Evolutionary conservation across 164 flowering plant species (phyloP).

Genomic region (Euptelea pleiosperma): DNA sequence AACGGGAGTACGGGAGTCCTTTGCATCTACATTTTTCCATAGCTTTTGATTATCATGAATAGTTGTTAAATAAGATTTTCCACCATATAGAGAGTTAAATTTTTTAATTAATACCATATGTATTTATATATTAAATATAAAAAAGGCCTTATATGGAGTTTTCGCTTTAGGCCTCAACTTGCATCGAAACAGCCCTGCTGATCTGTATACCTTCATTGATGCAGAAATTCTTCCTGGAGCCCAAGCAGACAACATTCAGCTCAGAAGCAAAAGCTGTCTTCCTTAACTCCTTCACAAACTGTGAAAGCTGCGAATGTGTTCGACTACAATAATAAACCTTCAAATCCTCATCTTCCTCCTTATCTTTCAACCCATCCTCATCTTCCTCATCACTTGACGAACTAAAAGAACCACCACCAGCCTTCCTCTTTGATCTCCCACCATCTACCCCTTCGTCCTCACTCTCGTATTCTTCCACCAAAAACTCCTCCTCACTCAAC

Average conservation of each 20-base stretch:
- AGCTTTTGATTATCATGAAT: too few relatives aligned
- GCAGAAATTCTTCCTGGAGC: slow-evolving; percentile 87
- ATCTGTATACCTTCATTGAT: slow-evolving; percentile 69
- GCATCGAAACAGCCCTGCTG: too few relatives aligned
- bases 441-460: slow-evolving; percentile 48
- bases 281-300: slow-evolving; percentile 81
- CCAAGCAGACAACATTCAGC: slow-evolving; percentile 66
- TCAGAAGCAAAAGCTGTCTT: slow-evolving; percentile 65
- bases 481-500: slow-evolving; percentile 59
- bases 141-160: too few relatives aligned
- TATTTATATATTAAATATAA: too few relatives aligned
- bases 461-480: slow-evolving; percentile 87
- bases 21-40: too few relatives aligned
- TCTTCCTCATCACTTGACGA: slow-evolving; percentile 70
- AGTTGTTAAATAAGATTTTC: too few relatives aligned
- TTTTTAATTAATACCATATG: too few relatives aligned
- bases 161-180: too few relatives aligned
- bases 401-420: slow-evolving; percentile 28
- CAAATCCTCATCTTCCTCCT: slow-evolving; percentile 40
- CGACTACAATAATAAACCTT: slow-evolving; percentile 90
- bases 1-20: too few relatives aligned
- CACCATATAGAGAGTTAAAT: too few relatives aligned
- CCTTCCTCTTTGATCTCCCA: slow-evolving; percentile 54
- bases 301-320: slow-evolving; percentile 97
- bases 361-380: slow-evolving; percentile 30